Conservation (phyloP, 2,329 filamentous ascomycete genomes). For the Harringtonia aguacate region DNA sequence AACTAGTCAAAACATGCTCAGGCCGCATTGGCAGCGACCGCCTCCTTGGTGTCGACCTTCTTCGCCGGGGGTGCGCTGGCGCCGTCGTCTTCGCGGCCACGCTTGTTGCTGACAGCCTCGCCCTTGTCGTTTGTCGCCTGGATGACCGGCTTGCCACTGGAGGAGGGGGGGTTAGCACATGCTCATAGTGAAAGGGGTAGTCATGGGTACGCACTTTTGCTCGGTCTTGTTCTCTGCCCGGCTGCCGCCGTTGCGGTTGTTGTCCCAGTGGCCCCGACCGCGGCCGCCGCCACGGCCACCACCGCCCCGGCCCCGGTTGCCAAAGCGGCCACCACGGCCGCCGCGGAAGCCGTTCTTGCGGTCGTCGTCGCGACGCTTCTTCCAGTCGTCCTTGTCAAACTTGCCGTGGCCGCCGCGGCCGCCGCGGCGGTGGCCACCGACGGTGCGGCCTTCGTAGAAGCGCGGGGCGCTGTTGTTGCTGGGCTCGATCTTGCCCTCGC, state of each 20-base stretch:
- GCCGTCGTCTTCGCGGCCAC: slow-evolving; percentile 37
- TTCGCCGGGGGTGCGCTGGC: slow-evolving; percentile 41
- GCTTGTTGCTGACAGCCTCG: slow-evolving; percentile 33
- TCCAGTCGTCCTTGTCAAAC: slow-evolving; percentile 48
- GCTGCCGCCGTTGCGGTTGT: slow-evolving; percentile 17
- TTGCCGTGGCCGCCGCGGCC: slow-evolving; percentile 24
- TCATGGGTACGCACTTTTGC: background rate
- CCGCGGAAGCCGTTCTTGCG: slow-evolving; percentile 48
- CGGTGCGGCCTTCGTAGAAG: slow-evolving; percentile 37
- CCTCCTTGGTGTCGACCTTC: slow-evolving; percentile 47
- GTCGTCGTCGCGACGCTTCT: slow-evolving; percentile 51
- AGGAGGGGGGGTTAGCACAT: background rate
- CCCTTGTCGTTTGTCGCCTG: slow-evolving; percentile 27
- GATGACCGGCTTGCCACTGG: slow-evolving; percentile 30
- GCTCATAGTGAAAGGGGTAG: background rate
- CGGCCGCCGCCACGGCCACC: slow-evolving; percentile 19
- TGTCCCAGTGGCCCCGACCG: slow-evolving; percentile 24
- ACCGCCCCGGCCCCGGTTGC: slow-evolving; percentile 24
- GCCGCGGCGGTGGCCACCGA: slow-evolving; percentile 28
- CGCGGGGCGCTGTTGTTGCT: slow-evolving; percentile 29
- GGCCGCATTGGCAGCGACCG: slow-evolving; percentile 10
- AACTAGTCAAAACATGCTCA: background rate
- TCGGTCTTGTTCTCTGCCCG: background rate
- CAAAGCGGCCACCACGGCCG: slow-evolving; percentile 19
- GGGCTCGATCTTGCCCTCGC: slow-evolving; percentile 57